These are phyloP conservation scores for Arxiozyma telluris DNA, from an alignment of 1,139 yeast genomes.

Conservation along the genomic window DNA sequence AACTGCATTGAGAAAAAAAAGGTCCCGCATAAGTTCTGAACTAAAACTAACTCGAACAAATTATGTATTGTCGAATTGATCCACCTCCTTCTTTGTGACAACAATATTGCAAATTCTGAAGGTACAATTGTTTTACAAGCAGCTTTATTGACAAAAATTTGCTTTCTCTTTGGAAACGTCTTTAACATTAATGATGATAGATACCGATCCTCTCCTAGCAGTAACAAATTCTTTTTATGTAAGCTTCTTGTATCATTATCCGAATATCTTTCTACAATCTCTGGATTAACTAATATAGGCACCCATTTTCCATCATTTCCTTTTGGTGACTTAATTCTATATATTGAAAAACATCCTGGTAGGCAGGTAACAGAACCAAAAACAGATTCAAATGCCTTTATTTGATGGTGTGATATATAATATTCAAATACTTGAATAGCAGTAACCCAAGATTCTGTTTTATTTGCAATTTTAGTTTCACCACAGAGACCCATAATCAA, in stretches of 20 bases:
- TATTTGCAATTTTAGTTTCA: slow-evolving; percentile 89
- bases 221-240: slow-evolving; percentile 78
- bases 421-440: slow-evolving; percentile 95
- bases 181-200: slow-evolving; percentile 81
- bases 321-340: slow-evolving; percentile 89
- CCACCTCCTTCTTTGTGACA: slow-evolving; percentile 98
- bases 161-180: slow-evolving; percentile 90
- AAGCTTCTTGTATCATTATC: slow-evolving; percentile 82
- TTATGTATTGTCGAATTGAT: slow-evolving; percentile 95
- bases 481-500: slow-evolving; percentile 93
- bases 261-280: slow-evolving; percentile 88
- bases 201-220: slow-evolving; percentile 91
- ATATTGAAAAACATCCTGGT: slow-evolving; percentile 97
- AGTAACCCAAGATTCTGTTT: slow-evolving; percentile 81
- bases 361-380: slow-evolving; percentile 96
- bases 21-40: slow-evolving; percentile 90
- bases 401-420: slow-evolving; percentile 91
- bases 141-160: slow-evolving; percentile 85
- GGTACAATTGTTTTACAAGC: slow-evolving; percentile 96
- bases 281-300: slow-evolving; percentile 92
- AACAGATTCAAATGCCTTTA: slow-evolving; percentile 92
- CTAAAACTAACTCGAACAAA: slow-evolving; percentile 79
- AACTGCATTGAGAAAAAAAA: slow-evolving; percentile 97
- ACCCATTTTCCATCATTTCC: slow-evolving; percentile 91
- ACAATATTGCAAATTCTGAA: slow-evolving; percentile 62